Evolutionary conservation across 768 basidiomycete genomes (phyloP).

Genomic region (Psilocybe cyanescens): DNA sequence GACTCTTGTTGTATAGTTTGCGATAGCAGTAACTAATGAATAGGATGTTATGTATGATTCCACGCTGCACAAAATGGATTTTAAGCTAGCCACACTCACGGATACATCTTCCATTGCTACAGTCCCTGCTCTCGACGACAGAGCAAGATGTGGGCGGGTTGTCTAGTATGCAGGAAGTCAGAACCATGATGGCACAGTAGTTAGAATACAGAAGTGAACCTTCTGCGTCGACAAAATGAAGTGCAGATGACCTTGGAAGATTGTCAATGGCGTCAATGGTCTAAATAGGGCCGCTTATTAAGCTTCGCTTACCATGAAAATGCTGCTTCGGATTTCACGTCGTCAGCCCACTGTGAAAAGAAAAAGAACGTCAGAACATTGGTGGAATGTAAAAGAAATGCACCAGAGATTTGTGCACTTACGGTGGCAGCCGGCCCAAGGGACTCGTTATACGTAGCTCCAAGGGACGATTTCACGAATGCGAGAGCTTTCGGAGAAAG

Average conservation of each 20-base stretch:
- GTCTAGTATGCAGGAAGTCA: constrained; percentile 25
- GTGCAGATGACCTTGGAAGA: constrained; percentile 35
- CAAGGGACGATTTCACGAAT: constrained; percentile 48
- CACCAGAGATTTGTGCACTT: constrained; percentile 1
- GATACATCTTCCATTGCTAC: constrained; percentile 39
- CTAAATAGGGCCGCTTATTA: too few species aligned
- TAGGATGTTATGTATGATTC: background rate
- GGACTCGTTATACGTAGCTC: constrained; percentile 42
- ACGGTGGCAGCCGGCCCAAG: constrained; percentile 55
- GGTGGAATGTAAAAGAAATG: background rate
- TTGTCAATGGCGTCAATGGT: background rate
- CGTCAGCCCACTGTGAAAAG: constrained; percentile 52
- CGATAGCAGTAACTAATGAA: constrained; percentile 52
- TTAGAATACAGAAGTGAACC: constrained; percentile 26
- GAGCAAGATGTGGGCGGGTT: constrained; percentile 51
- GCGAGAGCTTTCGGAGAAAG: constrained; percentile 47
- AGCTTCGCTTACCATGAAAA: constrained; percentile 36
- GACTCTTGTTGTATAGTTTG: constrained; percentile 57
- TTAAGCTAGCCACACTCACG: constrained; percentile 30
- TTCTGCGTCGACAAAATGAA: constrained; percentile 57
- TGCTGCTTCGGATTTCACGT: constrained; percentile 39
- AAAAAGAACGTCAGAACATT: background rate
- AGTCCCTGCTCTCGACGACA: constrained; percentile 49
- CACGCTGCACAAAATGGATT: background rate
- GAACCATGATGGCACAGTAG: background rate